Percentiles rank a stretch among this genome's conserved stretches.
These are phyloP conservation scores for Metschnikowia dekortorum DNA, from an alignment of 805 yeast species.

Conservation along the genomic window DNA sequence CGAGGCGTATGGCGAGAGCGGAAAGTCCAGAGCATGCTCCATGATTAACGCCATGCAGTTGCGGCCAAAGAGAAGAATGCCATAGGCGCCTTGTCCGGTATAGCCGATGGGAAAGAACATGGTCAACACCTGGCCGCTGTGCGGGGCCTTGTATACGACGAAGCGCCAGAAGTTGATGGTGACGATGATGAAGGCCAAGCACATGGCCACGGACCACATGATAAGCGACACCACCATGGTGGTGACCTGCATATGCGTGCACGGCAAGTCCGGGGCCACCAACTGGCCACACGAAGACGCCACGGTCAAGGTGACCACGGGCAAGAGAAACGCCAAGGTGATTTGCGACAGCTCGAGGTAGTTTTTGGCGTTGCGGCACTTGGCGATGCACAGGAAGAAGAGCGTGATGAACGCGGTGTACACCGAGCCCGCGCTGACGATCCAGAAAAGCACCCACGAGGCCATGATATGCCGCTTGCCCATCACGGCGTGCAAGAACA, in stretches of 20 bases:
- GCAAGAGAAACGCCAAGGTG: slow-evolving; percentile 59
- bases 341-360: slow-evolving; percentile 28
- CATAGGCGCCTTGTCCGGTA: slow-evolving; percentile 79
- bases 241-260: slow-evolving; percentile 41
- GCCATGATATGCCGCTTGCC: slow-evolving; percentile 43
- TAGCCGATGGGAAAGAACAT: slow-evolving; percentile 78
- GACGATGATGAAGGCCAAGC: slow-evolving; percentile 52
- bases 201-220: slow-evolving; percentile 66
- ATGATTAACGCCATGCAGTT: slow-evolving; percentile 28
- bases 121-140: slow-evolving; percentile 52
- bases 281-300: slow-evolving; percentile 66
- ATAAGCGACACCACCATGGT: slow-evolving; percentile 53
- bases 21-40: slow-evolving; percentile 8
- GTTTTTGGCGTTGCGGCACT: slow-evolving; percentile 24
- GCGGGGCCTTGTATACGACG: slow-evolving; percentile 55
- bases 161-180: slow-evolving; percentile 59
- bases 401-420: slow-evolving; percentile 59
- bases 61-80: slow-evolving; percentile 52
- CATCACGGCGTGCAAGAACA: slow-evolving; percentile 47
- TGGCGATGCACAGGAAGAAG: slow-evolving; percentile 43
- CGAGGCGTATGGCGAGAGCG: slow-evolving; percentile 9
- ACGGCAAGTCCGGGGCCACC: slow-evolving; percentile 43
- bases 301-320: slow-evolving; percentile 79
- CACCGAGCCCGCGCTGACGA: slow-evolving; percentile 51
- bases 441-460: slow-evolving; percentile 71